Evolutionary conservation across 1,139 yeast genomes (phyloP).

Genomic region (Barnettozyma hawaiiensis): DNA sequence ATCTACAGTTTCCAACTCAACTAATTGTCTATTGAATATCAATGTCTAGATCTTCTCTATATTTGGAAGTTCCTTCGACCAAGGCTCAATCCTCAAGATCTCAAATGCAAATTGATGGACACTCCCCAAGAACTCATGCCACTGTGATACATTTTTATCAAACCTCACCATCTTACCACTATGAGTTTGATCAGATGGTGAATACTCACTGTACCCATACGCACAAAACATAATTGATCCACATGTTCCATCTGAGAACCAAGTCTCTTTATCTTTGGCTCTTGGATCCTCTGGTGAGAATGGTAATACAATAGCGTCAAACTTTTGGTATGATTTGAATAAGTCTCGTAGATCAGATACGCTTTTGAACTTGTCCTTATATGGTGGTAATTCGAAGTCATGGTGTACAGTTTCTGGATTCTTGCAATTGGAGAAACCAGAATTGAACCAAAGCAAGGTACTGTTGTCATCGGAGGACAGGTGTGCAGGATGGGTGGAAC

Average conservation of each 20-base stretch:
- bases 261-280: background rate
- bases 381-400: background rate
- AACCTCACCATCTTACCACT: conserved; percentile 17
- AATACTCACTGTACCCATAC: conserved; percentile 31
- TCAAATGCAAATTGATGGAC: conserved; percentile 8
- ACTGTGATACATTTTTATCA: conserved; percentile 8
- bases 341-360: background rate
- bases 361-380: background rate
- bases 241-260: background rate
- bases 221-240: background rate
- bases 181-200: conserved; percentile 9
- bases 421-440: conserved; percentile 51
- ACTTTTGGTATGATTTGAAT: background rate
- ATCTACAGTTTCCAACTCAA: too few relatives aligned
- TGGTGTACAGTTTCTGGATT: conserved; percentile 24
- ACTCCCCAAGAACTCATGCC: conserved; percentile 17
- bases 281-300: background rate
- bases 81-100: background rate
- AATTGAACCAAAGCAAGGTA: conserved; percentile 50
- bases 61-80: background rate
- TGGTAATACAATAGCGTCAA: conserved; percentile 1
- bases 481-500: conserved; percentile 61
- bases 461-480: conserved; percentile 37
- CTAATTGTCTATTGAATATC: background rate
- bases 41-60: background rate